Percentiles rank a stretch among this genome's conserved stretches.
Evolutionary conservation across 495 filamentous ascomycete species (phyloP).

Genomic region (Stereocaulon alpinum): DNA sequence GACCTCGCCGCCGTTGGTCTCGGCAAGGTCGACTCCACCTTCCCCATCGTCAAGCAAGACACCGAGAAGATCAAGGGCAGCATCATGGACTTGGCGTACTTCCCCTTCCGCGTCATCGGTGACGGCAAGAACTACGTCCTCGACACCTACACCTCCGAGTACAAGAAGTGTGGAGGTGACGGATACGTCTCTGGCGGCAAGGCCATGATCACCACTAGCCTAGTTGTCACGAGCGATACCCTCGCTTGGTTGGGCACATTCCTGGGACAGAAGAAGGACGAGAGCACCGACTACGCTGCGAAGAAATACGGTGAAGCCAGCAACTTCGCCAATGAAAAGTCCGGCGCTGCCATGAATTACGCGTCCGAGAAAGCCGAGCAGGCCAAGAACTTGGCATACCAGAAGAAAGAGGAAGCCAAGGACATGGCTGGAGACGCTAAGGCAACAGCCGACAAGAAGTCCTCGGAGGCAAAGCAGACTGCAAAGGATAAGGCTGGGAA

Average conservation of each 20-base stretch:
- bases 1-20: slow-evolving; percentile 66
- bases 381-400: slow-evolving; percentile 15
- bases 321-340: slow-evolving; percentile 10
- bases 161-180: slow-evolving; percentile 63
- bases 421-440: slow-evolving; percentile 11
- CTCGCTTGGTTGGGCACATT: slow-evolving; percentile 46
- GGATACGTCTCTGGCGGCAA: slow-evolving; percentile 58
- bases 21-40: slow-evolving; percentile 59
- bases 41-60: slow-evolving; percentile 84
- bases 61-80: slow-evolving; percentile 63
- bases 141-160: slow-evolving; percentile 60
- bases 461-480: slow-evolving; percentile 1
- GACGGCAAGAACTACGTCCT: slow-evolving; percentile 68
- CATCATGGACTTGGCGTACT: slow-evolving; percentile 50
- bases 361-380: slow-evolving; percentile 17
- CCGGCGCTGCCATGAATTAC: slow-evolving; percentile 4
- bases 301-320: slow-evolving; percentile 38
- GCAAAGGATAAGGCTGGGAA: slow-evolving; percentile 15
- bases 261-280: slow-evolving; percentile 49
- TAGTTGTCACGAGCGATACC: slow-evolving; percentile 61
- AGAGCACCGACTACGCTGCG: slow-evolving; percentile 46
- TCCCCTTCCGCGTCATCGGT: slow-evolving; percentile 55
- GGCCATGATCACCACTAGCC: slow-evolving; percentile 61
- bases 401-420: slow-evolving; percentile 45
- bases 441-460: slow-evolving; percentile 3